A percentile compares a stretch with the other conserved stretches of the same genome.
These are phyloP conservation scores for Nissolia schottii DNA, from an alignment of 306 rosid genomes.

Conservation along the genomic window DNA sequence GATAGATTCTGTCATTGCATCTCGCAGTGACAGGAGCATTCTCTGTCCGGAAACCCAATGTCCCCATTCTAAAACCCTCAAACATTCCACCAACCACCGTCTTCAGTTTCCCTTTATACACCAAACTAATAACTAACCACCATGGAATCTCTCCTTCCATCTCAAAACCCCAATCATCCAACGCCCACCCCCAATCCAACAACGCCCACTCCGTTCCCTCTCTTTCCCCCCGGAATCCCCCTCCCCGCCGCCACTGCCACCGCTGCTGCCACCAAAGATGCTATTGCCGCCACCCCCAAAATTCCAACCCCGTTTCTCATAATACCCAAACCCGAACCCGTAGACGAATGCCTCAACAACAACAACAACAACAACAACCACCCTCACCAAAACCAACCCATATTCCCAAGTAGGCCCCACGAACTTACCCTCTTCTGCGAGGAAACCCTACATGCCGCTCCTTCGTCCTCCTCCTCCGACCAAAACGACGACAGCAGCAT, in stretches of 20 bases:
- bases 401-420: constrained; percentile 16
- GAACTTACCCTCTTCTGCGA: background rate
- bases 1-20: too few relatives aligned
- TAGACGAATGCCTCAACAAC: constrained; percentile 34
- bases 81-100: background rate
- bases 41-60: background rate
- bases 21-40: too few relatives aligned
- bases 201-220: background rate
- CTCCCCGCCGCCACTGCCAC: background rate
- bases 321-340: constrained; percentile 76
- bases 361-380: background rate
- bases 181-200: background rate
- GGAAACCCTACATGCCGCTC: constrained; percentile 31
- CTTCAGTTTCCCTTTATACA: background rate
- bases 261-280: background rate
- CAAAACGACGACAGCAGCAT: constrained; percentile 18
- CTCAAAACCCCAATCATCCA: constrained; percentile 43
- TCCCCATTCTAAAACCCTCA: background rate
- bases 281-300: background rate
- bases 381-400: background rate
- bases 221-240: constrained; percentile 37
- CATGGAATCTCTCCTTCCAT: constrained; percentile 54
- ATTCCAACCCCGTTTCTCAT: constrained; percentile 38
- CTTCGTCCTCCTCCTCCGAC: constrained; percentile 6
- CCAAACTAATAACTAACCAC: background rate